Conservation (phyloP, 345 rosid genomes). For the Eucalyptus curtisii region DNA sequence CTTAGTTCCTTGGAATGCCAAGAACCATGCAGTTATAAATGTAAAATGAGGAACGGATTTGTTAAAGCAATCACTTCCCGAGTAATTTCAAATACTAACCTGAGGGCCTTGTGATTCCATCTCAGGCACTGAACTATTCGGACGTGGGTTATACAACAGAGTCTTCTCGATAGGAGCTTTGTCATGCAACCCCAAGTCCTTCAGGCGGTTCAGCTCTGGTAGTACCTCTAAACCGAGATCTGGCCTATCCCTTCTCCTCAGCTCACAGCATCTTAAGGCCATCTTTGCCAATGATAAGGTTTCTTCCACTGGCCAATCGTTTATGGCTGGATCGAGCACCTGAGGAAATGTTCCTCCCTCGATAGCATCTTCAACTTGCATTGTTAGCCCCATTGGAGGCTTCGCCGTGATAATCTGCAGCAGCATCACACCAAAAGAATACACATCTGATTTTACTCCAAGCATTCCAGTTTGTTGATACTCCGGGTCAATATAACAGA, state of each 20-base stretch:
- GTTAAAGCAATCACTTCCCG: background rate
- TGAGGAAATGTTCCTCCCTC: conserved; percentile 26
- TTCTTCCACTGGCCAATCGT: conserved; percentile 68
- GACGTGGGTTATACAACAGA: background rate
- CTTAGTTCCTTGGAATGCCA: background rate
- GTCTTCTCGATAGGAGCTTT: background rate
- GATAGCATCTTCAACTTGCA: conserved; percentile 52
- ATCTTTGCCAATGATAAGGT: conserved; percentile 45
- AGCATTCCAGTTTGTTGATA: conserved; percentile 82
- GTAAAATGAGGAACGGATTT: background rate
- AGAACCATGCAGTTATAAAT: background rate
- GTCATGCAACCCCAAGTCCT: conserved; percentile 20
- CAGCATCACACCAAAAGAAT: conserved; percentile 69
- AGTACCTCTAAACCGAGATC: conserved; percentile 46
- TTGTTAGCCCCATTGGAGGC: conserved; percentile 59
- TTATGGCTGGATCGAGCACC: conserved; percentile 56
- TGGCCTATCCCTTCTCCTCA: conserved; percentile 75
- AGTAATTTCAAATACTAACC: conserved; percentile 7
- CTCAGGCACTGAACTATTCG: background rate
- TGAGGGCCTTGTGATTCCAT: background rate
- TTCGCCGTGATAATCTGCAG: conserved; percentile 67
- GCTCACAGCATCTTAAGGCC: conserved; percentile 68
- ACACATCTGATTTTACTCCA: conserved; percentile 79
- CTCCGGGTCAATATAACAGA: conserved; percentile 82
- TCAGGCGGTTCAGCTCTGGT: conserved; percentile 51